Base-by-base conservation (phyloP, 495 filamentous ascomycete genomes). In the Podospora conica region DNA sequence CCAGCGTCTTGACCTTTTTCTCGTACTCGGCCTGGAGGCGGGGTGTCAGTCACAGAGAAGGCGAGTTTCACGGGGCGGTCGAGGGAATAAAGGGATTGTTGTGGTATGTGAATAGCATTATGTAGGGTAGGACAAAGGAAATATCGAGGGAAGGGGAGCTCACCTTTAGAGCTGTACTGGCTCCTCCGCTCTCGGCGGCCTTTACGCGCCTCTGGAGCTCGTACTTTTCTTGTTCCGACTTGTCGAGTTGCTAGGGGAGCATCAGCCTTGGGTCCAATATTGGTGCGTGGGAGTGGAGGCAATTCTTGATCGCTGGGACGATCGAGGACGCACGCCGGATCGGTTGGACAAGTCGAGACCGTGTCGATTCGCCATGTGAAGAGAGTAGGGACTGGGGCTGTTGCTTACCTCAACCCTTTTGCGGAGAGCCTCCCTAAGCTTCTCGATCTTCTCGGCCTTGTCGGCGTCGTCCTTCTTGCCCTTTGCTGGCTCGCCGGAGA, bases 1-100 rank as follows among this genome's bases (percentile, higher is more conserved):
- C 85, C 55, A 92, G 82, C 64, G 88, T 89, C 69, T 89, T 88
- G 66, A 86, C 87, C 64, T 81, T 78, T 65, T 88, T 79, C 53
- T 90, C 85, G 70, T 83, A 81, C 70, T 84, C 78, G 71, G 86
- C 83, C 78, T 85, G 67, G 11, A 12, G 5, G 11, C 22, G 9
- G 27, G 27, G 8, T 11, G 58, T 29, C 22, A 18, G 25, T 27
- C 29, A 21, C 58, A 59, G n/a, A n/a, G 27, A 10, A 20, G 24
- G 24, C 15, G 27, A 23, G 24, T 24, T 15, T 48, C 40, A 48
- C 40, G 18, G 31, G 33, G 29, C 10, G 57, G 15, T 8, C 6
- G 11, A 22, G 31, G n/a, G 9, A 10, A 18, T 20, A 53, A 53
- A 61, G 7, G 20, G 20, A 10, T 10, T 53, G 24, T 53, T 9